Percentiles rank a stretch among this genome's conserved stretches.
These are phyloP conservation scores for Artemisia argyi DNA, from an alignment of 129 eudicot species.

Conservation along the genomic window DNA sequence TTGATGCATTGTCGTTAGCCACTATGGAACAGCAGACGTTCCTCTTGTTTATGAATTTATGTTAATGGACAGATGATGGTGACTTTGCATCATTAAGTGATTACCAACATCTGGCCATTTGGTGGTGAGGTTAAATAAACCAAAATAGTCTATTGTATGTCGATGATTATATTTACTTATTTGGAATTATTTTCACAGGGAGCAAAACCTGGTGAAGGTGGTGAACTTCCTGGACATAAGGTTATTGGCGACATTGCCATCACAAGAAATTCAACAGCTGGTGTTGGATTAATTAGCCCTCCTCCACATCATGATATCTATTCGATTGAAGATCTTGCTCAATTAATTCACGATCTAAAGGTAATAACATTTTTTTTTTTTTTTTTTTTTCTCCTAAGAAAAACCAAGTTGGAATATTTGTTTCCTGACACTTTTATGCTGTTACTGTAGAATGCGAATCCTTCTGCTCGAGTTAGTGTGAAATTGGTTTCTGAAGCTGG, in stretches of 20 bases:
- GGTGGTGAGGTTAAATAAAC: conserved; percentile 64
- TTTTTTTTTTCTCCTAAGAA: background rate
- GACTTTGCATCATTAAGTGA: conserved; percentile 71
- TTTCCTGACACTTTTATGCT: conserved; percentile 15
- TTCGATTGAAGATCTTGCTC: conserved; percentile 98
- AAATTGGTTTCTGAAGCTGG: conserved; percentile 99
- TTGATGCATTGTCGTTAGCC: conserved; percentile 21
- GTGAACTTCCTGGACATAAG: conserved; percentile 99
- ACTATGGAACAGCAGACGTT: conserved; percentile 38
- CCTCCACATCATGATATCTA: conserved; percentile 99
- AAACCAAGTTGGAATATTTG: background rate
- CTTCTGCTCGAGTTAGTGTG: conserved; percentile 89
- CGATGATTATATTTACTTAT: conserved; percentile 7
- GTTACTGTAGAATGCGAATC: conserved; percentile 73
- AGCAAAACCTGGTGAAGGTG: conserved; percentile 99
- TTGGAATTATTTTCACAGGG: conserved; percentile 52
- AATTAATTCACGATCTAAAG: conserved; percentile 91
- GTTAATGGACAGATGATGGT: conserved; percentile 70
- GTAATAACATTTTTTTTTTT: conserved; percentile 29
- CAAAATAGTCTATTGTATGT: conserved; percentile 11
- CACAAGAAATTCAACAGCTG: conserved; percentile 96
- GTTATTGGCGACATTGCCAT: conserved; percentile 95
- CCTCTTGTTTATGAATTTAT: conserved; percentile 60
- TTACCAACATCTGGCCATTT: conserved; percentile 55
- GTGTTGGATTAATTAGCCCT: conserved; percentile 98